Conservation (phyloP, 2,329 filamentous ascomycete genomes). For the Aspergillus sp. region DNA sequence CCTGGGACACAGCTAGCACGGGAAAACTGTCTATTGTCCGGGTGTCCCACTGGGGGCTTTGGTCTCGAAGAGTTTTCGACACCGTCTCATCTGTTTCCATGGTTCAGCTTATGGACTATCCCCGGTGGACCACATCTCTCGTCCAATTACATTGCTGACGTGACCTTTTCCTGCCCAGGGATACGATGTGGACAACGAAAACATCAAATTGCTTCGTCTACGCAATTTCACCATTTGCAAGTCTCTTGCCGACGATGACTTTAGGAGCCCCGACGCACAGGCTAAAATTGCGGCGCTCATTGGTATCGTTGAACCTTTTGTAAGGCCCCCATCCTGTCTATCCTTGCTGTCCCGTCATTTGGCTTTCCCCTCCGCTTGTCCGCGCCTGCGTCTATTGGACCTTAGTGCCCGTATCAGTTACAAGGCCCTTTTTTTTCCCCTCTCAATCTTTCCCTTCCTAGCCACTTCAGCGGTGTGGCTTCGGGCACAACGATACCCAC, state of each 20-base stretch:
- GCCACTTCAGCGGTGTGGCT: conserved; percentile 21
- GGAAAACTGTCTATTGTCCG: conserved; percentile 13
- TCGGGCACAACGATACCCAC: conserved; percentile 19
- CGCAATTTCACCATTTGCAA: conserved; percentile 73
- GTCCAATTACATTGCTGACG: conserved; percentile 22
- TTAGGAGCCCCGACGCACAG: conserved; percentile 63
- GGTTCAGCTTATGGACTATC: conserved; percentile 31
- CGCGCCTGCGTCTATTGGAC: conserved; percentile 25
- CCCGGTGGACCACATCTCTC: conserved; percentile 15
- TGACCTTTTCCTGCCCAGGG: conserved; percentile 53
- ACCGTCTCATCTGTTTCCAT: conserved; percentile 40
- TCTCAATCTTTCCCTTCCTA: conserved; percentile 17
- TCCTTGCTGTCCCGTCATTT: conserved; percentile 23
- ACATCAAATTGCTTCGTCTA: conserved; percentile 78
- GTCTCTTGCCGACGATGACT: conserved; percentile 64
- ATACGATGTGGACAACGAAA: conserved; percentile 69
- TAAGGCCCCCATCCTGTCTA: conserved; percentile 59
- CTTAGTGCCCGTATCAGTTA: conserved; percentile 20
- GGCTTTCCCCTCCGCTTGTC: conserved; percentile 19
- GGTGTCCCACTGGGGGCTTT: conserved; percentile 14
- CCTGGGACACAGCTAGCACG: conserved; percentile 9
- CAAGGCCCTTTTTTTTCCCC: conserved; percentile 9
- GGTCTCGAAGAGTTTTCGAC: conserved; percentile 24
- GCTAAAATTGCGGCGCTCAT: conserved; percentile 66
- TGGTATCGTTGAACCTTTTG: conserved; percentile 71